Base-by-base conservation (phyloP, 345 rosid species). In the Tarenaya hassleriana region DNA sequence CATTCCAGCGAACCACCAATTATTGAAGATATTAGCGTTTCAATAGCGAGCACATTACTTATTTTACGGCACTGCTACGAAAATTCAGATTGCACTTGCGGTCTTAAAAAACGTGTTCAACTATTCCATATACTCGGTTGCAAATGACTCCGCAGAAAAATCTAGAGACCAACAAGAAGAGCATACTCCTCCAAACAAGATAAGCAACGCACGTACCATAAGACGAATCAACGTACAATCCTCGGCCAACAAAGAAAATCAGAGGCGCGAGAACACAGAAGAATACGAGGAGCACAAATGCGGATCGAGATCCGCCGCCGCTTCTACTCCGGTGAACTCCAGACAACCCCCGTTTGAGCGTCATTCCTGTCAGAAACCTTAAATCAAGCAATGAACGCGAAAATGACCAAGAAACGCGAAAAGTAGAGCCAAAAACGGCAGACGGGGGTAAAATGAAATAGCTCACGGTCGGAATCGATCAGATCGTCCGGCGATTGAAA, bases 171-270 rank as follows among this genome's bases (percentile, higher is more conserved):
- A 7, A 20, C 41, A 17, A 18, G 10, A 16, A 50, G 44, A 24
- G 29, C 29, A 24, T 2, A 24, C 29, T 24, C 5, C 29, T 18
- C 3, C 2, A 20, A 50, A 12, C 11, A 20, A 42, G 21, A 53
- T 7, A 44, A 33, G 50, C 19, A 41, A 57, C 13, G 10, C 42
- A 61, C 80, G 16, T 45, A 83, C 92, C 86, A 37, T 47, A 52
- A 2, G 80, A 63, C 34, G 75, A 52, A 63, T 57, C 59, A 3
- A 76, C 5, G 69, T 64, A 69, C n/a, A 83, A 75, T 38, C 89
- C 85, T 40, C 82, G 72, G 50, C 90, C 84, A 51, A 78, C 69
- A 42, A 78, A 81, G 95, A 86, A 81, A 61, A 79, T 47, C 24
- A 82, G 69, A 34, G 91, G 88, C 8, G 80, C 71, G 33, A 90